A percentile compares a stretch with the other conserved stretches of the same genome.
These are phyloP conservation scores for Maudiozyma pseudohumilis DNA, from an alignment of 805 yeast genomes.

Conservation along the genomic window DNA sequence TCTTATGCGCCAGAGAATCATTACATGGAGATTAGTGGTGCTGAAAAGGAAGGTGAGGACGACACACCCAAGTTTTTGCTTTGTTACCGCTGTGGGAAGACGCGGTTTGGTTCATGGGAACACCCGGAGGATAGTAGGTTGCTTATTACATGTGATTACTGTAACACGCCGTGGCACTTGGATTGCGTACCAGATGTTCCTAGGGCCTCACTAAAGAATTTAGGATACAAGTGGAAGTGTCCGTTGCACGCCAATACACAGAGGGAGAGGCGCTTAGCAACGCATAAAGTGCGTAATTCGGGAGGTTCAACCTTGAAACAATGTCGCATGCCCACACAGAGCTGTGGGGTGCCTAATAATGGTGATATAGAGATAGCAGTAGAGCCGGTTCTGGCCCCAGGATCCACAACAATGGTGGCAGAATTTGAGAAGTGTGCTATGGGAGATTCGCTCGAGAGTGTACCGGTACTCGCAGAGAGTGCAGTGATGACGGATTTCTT, in stretches of 20 bases:
- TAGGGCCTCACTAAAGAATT: conserved; percentile 55
- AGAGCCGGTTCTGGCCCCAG: conserved; percentile 31
- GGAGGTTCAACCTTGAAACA: too few relatives aligned
- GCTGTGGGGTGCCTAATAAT: conserved; percentile 41
- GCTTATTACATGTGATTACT: conserved; percentile 71
- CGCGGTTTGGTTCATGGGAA: conserved; percentile 45
- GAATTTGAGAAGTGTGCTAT: conserved; percentile 7
- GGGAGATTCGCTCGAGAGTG: conserved; percentile 10
- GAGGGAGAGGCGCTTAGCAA: conserved; percentile 37
- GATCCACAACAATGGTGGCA: conserved; percentile 17
- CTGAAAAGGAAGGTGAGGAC: conserved; percentile 32
- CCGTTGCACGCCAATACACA: conserved; percentile 56
- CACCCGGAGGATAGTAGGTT: conserved; percentile 36
- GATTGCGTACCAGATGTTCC: conserved; percentile 75
- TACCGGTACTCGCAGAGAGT: conserved; percentile 18
- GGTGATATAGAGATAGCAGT: conserved; percentile 50
- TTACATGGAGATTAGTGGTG: conserved; percentile 1
- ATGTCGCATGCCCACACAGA: conserved; percentile 44
- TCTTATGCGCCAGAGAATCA: conserved; percentile 48
- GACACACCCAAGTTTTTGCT: conserved; percentile 51
- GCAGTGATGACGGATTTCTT: conserved; percentile 23
- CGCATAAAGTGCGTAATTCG: conserved; percentile 30
- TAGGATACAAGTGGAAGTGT: conserved; percentile 82
- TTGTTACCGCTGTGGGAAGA: conserved; percentile 68
- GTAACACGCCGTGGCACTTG: conserved; percentile 76